A percentile compares a stretch with the other conserved stretches of the same genome.
phyloP scores from a whole-genome alignment of 2,329 filamentous ascomycete species.

The Fusarium drepaniforme region DNA sequence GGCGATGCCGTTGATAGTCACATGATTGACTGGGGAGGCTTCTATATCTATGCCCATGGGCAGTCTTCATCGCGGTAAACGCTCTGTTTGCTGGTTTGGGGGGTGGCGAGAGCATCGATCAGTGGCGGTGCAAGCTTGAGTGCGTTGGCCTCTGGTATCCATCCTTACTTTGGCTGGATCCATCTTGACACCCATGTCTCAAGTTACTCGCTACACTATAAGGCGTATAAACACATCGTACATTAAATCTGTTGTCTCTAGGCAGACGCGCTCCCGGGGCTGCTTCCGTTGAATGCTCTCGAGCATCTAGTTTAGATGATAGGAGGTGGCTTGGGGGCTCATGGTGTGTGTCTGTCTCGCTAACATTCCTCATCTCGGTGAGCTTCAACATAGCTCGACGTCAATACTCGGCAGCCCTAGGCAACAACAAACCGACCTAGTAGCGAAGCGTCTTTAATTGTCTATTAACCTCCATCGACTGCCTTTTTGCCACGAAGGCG shows the following conservation, averaged over 20 bases:
- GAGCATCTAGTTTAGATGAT: background rate
- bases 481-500: background rate
- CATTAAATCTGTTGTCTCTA: background rate
- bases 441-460: background rate
- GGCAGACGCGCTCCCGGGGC: background rate
- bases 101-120: background rate
- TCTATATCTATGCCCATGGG: background rate
- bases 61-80: background rate
- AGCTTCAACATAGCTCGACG: background rate
- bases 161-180: background rate
- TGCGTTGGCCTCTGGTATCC: background rate
- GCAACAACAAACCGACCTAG: background rate
- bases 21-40: background rate
- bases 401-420: background rate
- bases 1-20: background rate
- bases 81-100: background rate
- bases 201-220: background rate
- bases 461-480: background rate
- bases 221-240: background rate
- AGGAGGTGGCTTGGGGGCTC: background rate
- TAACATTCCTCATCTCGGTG: background rate
- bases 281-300: background rate
- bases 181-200: background rate
- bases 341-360: background rate
- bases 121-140: background rate